phyloP scores from a whole-genome alignment of 352 stramenopile genomes.

The Globisporangium paroecandrum region DNA sequence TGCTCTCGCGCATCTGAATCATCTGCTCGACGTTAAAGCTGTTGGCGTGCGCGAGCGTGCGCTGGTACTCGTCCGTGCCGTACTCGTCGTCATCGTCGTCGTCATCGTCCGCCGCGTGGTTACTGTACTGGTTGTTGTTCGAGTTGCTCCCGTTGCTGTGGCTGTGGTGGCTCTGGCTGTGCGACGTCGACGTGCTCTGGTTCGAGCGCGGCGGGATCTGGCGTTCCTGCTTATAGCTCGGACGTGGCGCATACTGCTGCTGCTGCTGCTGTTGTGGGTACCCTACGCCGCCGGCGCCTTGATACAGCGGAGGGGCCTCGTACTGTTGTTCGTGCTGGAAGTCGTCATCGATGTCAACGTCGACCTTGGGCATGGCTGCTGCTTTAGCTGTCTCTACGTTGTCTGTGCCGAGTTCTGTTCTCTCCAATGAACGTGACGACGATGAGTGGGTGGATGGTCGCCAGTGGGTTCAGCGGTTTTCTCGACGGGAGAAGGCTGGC shows the following conservation, averaged over 20 bases:
- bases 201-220: constrained; percentile 16
- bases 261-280: constrained; percentile 15
- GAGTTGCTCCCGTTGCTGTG: constrained; percentile 23
- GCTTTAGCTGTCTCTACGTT: background rate
- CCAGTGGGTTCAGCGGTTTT: background rate
- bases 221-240: constrained; percentile 16
- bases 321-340: constrained; percentile 16
- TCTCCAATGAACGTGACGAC: background rate
- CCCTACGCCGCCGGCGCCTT: constrained; percentile 13
- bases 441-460: background rate
- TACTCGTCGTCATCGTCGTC: constrained; percentile 23
- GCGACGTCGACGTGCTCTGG: constrained; percentile 17
- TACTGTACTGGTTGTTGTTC: constrained; percentile 26
- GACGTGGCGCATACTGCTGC: constrained; percentile 10
- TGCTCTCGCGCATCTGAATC: constrained; percentile 48
- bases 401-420: background rate
- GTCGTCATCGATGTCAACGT: constrained; percentile 42
- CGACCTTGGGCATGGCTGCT: constrained; percentile 27
- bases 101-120: constrained; percentile 27
- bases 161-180: constrained; percentile 17
- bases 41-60: constrained; percentile 28
- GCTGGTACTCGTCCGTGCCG: constrained; percentile 23
- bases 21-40: constrained; percentile 69
- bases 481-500: background rate
- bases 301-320: constrained; percentile 9